Base-by-base conservation (phyloP, 2,329 filamentous ascomycete species). In the Cytospora paraplurivora region DNA sequence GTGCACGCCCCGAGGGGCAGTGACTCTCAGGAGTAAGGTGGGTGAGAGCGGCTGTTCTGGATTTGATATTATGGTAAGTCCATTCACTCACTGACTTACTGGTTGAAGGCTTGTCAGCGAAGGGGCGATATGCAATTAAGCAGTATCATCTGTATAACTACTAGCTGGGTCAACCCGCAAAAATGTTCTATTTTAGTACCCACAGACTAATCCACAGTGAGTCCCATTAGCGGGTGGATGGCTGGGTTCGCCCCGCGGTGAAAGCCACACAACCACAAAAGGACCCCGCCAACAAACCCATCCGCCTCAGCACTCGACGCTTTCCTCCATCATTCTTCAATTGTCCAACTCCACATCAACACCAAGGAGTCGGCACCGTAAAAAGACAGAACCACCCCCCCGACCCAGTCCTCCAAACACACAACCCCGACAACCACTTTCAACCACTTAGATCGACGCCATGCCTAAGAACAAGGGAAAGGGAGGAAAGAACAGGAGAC, bases 351-450 rank as follows among this genome's bases (percentile, higher is more conserved):
- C 32, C 37, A 57, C 38, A 37, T n/a, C 51, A 49, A 38, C 17
- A 49, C 33, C n/a, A 34, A 59, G 38, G 54, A 61, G 84, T 93
- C 41, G 89, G 93, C 77, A 89, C 90, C 19, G 4, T 27, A 27
- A 27, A 27, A 27, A 27, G 27, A 27, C 27, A 2, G 27, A 27
- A 27, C 27, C 27, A 27, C 27, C 27, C 4, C 4, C 27, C 4
- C 27, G 27, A 83, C 73, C 57, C 59, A 34, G 37, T 51, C 10
- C 19, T n/a, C n/a, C 41, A 5, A 21, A 57, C 54, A 44, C 7
- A 11, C 13, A 13, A 54, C 17, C 11, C 12, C 38, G 58, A 47
- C 50, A 52, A 19, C 33, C 47, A 54, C 27, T 17, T 55, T 37
- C 6, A 15, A 44, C 21, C 21, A 33, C 12, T 33, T 27, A 56